A percentile compares a stretch with the other conserved stretches of the same genome.
These are phyloP conservation scores for Exophiala lecanii-corni DNA, from an alignment of 2,329 filamentous ascomycete genomes.

Conservation along the genomic window DNA sequence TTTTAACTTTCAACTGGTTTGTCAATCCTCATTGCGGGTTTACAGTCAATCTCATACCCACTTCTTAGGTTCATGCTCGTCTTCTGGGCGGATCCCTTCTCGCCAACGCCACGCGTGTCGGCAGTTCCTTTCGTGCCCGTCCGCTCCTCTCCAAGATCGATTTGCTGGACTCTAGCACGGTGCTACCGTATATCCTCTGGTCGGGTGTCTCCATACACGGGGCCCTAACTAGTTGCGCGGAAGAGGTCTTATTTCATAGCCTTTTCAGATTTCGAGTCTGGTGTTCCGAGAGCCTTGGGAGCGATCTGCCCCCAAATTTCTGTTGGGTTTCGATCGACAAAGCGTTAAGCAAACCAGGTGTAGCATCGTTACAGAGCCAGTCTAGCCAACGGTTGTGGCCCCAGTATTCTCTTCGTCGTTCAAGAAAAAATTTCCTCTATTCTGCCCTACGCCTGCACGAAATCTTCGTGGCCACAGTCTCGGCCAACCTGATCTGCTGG, in stretches of 20 bases:
- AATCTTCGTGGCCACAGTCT: slow-evolving; percentile 15
- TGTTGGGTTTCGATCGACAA: slow-evolving; percentile 17
- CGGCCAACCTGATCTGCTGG: slow-evolving; percentile 16
- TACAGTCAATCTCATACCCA: slow-evolving; percentile 12
- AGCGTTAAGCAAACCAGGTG: slow-evolving; percentile 15
- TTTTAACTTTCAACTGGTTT: slow-evolving; percentile 12
- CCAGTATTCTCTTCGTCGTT: slow-evolving; percentile 4
- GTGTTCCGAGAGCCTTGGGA: slow-evolving; percentile 6
- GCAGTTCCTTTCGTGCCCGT: slow-evolving; percentile 14
- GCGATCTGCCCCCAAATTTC: slow-evolving; percentile 18
- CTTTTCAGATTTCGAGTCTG: neutral
- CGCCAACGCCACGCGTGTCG: slow-evolving; percentile 18
- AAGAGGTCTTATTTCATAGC: no score
- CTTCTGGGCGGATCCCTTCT: slow-evolving; percentile 13
- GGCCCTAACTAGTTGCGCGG: no score
- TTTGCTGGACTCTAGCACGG: no score
- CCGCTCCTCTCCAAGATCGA: neutral
- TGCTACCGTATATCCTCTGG: neutral
- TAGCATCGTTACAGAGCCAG: slow-evolving; percentile 9
- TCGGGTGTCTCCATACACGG: neutral
- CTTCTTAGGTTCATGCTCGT: slow-evolving; percentile 5
- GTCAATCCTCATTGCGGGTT: slow-evolving; percentile 8
- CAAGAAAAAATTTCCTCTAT: no score
- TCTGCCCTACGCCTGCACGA: neutral
- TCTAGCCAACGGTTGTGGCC: slow-evolving; percentile 8